Evolutionary conservation across 176 grass and related monocot genomes (phyloP).

Genomic region (Alopecurus myosuroides): DNA sequence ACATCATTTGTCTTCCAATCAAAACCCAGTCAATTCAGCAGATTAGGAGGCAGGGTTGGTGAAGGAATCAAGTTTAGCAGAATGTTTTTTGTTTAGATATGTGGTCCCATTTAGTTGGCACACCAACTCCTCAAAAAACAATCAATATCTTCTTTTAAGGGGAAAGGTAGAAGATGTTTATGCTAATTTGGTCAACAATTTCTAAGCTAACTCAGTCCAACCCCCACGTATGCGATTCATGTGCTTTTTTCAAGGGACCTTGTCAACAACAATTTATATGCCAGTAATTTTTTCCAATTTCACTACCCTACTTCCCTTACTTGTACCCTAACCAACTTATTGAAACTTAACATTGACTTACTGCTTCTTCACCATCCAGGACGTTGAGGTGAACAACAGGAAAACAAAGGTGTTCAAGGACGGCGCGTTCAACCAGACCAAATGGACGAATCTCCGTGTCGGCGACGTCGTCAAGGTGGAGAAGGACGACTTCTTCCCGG

Average conservation of each 20-base stretch:
- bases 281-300: not conserved
- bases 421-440: conserved; percentile 39
- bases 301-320: not conserved
- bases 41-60: no score
- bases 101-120: no score
- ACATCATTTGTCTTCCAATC: not conserved
- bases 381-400: conserved; percentile 74
- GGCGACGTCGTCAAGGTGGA: conserved; percentile 78
- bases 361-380: conserved; percentile 27
- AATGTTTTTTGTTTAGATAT: no score
- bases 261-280: no score
- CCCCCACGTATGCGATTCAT: not conserved
- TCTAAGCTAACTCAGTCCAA: no score
- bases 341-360: not conserved
- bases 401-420: conserved; percentile 32
- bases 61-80: no score
- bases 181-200: no score
- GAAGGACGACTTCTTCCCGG: conserved; percentile 90
- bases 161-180: no score
- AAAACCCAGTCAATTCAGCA: not conserved
- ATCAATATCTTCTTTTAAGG: no score
- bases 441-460: conserved; percentile 68
- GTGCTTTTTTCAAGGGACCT: not conserved
- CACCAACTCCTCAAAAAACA: no score
- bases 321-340: not conserved